Evolutionary conservation across 2,329 filamentous ascomycete genomes (phyloP).

Genomic region (Aspergillus luchuensis): DNA sequence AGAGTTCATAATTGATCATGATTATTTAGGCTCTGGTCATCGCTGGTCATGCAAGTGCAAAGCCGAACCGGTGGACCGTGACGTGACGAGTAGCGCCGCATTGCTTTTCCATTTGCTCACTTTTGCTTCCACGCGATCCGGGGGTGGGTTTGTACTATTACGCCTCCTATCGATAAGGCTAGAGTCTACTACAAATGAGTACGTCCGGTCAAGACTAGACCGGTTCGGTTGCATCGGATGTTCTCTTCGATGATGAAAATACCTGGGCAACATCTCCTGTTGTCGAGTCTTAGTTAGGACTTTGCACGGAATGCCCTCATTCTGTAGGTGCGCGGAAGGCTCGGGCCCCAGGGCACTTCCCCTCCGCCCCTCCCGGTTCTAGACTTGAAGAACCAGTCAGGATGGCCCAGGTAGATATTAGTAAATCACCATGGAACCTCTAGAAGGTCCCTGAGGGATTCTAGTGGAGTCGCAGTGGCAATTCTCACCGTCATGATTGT

Average conservation of each 20-base stretch:
- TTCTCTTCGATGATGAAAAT: conserved; percentile 21
- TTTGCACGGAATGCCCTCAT: not conserved
- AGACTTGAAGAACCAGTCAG: conserved; percentile 4
- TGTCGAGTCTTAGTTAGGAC: no score
- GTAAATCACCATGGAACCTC: not conserved
- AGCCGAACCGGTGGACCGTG: conserved; percentile 10
- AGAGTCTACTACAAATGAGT: no score
- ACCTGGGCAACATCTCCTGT: not conserved
- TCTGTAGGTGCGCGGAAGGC: not conserved
- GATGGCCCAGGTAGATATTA: not conserved
- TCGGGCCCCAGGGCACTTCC: not conserved
- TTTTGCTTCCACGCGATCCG: conserved; percentile 24
- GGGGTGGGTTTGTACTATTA: conserved; percentile 19
- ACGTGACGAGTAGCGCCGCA: conserved; percentile 38
- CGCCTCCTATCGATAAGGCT: conserved; percentile 33
- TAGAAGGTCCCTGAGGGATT: conserved; percentile 1
- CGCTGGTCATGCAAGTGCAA: not conserved
- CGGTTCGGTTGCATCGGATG: conserved; percentile 22
- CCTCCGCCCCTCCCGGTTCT: conserved; percentile 1
- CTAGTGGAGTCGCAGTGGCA: conserved; percentile 4
- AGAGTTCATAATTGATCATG: not conserved
- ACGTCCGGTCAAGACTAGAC: conserved; percentile 15
- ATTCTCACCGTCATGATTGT: conserved; percentile 4
- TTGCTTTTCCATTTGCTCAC: conserved; percentile 6
- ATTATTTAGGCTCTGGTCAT: not conserved